Base-by-base conservation (phyloP, 805 yeast genomes). In the Teunomyces lycoperdinae region DNA sequence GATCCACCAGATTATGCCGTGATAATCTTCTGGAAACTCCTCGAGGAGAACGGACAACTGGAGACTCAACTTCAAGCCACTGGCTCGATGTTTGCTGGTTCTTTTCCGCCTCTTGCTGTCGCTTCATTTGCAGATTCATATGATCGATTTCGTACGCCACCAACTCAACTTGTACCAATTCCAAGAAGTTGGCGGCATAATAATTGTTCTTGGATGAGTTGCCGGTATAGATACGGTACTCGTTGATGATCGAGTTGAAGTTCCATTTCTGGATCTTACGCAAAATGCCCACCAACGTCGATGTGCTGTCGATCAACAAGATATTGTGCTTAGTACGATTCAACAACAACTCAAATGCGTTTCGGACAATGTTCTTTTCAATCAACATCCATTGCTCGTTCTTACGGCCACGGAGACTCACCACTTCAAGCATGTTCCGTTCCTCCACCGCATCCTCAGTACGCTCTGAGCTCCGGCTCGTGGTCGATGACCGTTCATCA, bases 251-350 rank as follows among this genome's bases (percentile, higher is more conserved):
- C 14, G 95, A 84, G 20, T 91, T 81, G 61, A 86, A 85, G 56
- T 83, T 85, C 98, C 97, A 92, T 66, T 86, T 86, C 65, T 89
- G 94, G 34, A 91, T 73, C 61, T 85, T 84, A 44, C 99, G 73
- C 30, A 94, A 67, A 2, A 91, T 73, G 0, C 97, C 97, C 9
- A 89, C 80, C 14, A 91, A 75, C 9, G 94, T 81, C 49, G 86
- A 84, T 5, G 91, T 84, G 33, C 86, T 79, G 61, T 94, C 98
- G 17, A 94, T 81, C 10, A 92, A 64, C 40, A 92, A 69, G 4
- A 87, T 63, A 45, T 90, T 90, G 58, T 85, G 83, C 54, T 84
- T 77, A 31, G 69, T 71, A 24, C 77, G 70, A 60, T 92, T 83
- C 35, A 92, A 68, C 5, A 89, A 60, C 13, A 83, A 68, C 48